These are phyloP conservation scores for Vaccinium vitisidaea DNA, from an alignment of 148 eudicot genomes.

Conservation along the genomic window DNA sequence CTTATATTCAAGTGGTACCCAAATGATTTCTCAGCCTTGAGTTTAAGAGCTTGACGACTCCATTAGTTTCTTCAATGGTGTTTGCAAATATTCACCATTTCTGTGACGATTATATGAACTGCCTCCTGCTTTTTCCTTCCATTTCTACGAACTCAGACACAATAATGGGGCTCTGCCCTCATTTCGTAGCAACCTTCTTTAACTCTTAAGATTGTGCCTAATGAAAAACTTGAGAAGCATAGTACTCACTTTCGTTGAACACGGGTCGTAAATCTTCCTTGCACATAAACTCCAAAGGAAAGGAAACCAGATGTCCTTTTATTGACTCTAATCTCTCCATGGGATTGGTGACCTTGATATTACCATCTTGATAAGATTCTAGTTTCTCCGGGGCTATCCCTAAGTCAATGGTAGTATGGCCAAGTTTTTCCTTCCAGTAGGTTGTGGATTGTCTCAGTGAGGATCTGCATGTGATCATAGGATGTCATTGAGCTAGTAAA, in stretches of 20 bases:
- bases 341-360: constrained; percentile 63
- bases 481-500: not conserved
- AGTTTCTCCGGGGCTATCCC: constrained; percentile 87
- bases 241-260: constrained; percentile 96
- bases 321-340: constrained; percentile 72
- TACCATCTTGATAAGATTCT: constrained; percentile 82
- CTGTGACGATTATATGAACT: not conserved
- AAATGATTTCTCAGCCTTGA: not conserved
- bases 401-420: constrained; percentile 87
- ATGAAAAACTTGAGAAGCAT: constrained; percentile 96
- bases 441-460: constrained; percentile 80
- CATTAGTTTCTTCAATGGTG: not conserved
- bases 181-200: not conserved
- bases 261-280: constrained; percentile 94
- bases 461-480: constrained; percentile 39
- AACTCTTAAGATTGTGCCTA: constrained; percentile 20
- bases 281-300: constrained; percentile 90
- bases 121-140: not conserved
- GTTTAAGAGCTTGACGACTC: not conserved
- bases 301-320: constrained; percentile 94
- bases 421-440: constrained; percentile 87
- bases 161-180: not conserved
- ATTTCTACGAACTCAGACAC: not conserved
- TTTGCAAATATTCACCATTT: constrained; percentile 5
- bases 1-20: not conserved